These are phyloP conservation scores for Clonostachys rosea DNA, from an alignment of 2,329 filamentous ascomycete species.

Conservation along the genomic window DNA sequence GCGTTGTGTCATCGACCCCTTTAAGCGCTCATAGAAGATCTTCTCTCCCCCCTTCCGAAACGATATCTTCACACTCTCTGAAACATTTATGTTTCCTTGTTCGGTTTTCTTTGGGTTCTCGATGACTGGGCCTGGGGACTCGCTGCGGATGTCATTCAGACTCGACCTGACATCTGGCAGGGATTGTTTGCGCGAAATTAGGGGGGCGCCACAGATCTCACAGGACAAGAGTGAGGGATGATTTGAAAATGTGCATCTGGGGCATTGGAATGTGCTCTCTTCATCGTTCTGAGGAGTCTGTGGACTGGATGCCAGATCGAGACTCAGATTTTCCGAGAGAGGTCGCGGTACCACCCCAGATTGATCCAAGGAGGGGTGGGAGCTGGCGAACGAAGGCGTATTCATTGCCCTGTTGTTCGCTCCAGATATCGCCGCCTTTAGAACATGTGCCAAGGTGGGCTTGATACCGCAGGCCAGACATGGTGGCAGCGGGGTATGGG, in stretches of 20 bases:
- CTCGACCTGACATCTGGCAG: constrained; percentile 25
- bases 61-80: constrained; percentile 82
- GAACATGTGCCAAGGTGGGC: constrained; percentile 72
- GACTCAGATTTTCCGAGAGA: constrained; percentile 4
- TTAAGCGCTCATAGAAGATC: constrained; percentile 84
- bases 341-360: constrained; percentile 2
- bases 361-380: not conserved
- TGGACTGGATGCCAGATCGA: not conserved
- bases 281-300: constrained; percentile 4
- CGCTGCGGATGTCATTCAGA: constrained; percentile 42
- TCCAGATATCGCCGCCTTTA: constrained; percentile 82
- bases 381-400: constrained; percentile 1
- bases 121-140: constrained; percentile 75
- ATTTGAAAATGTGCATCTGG: constrained; percentile 90
- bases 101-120: constrained; percentile 18
- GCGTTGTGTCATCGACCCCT: constrained; percentile 80
- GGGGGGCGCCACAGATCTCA: constrained; percentile 82
- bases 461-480: constrained; percentile 94
- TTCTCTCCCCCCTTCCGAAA: constrained; percentile 88
- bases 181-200: constrained; percentile 50
- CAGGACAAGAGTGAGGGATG: constrained; percentile 82
- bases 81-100: constrained; percentile 44
- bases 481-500: constrained; percentile 75
- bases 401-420: constrained; percentile 49
- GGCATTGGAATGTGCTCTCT: constrained; percentile 57